Evolutionary conservation across 495 filamentous ascomycete genomes (phyloP).

Genomic region (Cercophora samala): DNA sequence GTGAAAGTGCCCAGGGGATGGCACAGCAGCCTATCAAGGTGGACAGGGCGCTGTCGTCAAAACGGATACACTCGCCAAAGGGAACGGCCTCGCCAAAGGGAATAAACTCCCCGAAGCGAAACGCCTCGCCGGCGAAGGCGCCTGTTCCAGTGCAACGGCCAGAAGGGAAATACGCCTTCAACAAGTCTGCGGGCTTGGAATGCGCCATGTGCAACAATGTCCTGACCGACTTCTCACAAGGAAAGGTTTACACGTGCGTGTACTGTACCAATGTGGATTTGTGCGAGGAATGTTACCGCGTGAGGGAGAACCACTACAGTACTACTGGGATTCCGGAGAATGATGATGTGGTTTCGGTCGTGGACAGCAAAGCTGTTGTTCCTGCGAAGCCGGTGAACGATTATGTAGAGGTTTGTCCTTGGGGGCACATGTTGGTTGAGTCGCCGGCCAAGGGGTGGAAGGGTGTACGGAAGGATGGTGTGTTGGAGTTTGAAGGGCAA

Average conservation of each 20-base stretch:
- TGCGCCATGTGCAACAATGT: slow-evolving; percentile 7
- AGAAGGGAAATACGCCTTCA: not conserved
- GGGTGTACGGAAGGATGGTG: not conserved
- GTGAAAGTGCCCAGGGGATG: not conserved
- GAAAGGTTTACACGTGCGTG: slow-evolving; percentile 6
- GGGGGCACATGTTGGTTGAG: slow-evolving; percentile 9
- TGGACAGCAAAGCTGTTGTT: not conserved
- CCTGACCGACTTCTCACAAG: not conserved
- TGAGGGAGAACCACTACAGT: not conserved
- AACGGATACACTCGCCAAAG: not conserved
- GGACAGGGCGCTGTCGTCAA: not conserved
- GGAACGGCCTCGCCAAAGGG: not conserved
- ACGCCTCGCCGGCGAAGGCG: no score
- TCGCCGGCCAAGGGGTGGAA: slow-evolving; percentile 10
- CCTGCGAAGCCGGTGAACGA: not conserved
- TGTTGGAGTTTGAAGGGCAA: slow-evolving; percentile 2
- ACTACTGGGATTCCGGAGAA: not conserved
- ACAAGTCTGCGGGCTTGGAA: not conserved
- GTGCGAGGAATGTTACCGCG: slow-evolving; percentile 5
- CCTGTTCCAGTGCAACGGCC: not conserved
- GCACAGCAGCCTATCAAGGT: not conserved
- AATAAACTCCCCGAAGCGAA: not conserved
- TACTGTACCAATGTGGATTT: slow-evolving; percentile 9
- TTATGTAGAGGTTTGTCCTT: slow-evolving; percentile 11
- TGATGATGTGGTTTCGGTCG: not conserved